Evolutionary conservation across 768 basidiomycete genomes (phyloP), one percentile per base, ranked within the genome.

Genomic region (Arthromyces matolae): DNA sequence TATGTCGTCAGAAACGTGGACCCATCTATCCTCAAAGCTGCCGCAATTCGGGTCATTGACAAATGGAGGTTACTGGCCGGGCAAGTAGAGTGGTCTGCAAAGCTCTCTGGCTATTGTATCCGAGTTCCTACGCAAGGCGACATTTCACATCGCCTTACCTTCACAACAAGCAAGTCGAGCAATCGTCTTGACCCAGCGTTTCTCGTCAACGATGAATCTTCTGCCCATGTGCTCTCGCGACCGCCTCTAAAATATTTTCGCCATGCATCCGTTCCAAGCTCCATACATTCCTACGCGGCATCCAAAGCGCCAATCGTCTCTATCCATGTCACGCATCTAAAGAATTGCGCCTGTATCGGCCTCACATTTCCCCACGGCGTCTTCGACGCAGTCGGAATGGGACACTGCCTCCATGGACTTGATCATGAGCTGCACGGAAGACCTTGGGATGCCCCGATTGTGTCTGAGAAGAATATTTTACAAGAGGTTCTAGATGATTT

Each of bases 271-370:
- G 33, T 31, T 8, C 46, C 36, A 4, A 40, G 27, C 23, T 31
- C 46, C 9, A 36, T 47, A 3, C 22, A 6, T 4, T 12, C 37
- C 28, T 40, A 28, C 27, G 29, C 46, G 14, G 6, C 27, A n/a
- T 40, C 37, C 13, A 40, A 47, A 9, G 27, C 25, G 9, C n/a
- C n/a, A n/a, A n/a, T n/a, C n/a, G n/a, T n/a, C n/a, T n/a, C n/a
- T n/a, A n/a, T n/a, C n/a, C n/a, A n/a, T n/a, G n/a, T n/a, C n/a
- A n/a, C n/a, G n/a, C n/a, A n/a, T n/a, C n/a, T n/a, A n/a, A n/a
- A n/a, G 37, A 36, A 22, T 39, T 47, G n/a, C 18, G 14, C 40
- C 13, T 47, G 36, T 24, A 47, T 47, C 37, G 37, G 40, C 32
- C 24, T 47, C 25, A 22, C 46, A n/a, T n/a, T n/a, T n/a, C n/a